phyloP scores from a whole-genome alignment of 176 grass and related monocot species.

The Rhynchospora breviuscula region DNA sequence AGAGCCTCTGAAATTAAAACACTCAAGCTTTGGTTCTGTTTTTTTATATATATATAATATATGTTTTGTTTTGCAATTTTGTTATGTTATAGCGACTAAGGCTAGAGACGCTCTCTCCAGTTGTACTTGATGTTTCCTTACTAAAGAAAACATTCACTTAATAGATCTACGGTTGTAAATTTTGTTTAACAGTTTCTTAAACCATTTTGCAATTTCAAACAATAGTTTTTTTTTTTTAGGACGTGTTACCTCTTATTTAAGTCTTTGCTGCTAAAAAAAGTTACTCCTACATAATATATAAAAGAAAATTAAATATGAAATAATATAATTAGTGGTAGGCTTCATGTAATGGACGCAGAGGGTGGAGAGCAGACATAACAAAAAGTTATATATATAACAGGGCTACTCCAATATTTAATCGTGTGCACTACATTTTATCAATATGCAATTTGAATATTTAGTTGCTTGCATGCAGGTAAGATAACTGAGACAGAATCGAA shows the following conservation, averaged over 20 bases:
- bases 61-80: constrained; percentile 9
- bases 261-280: not conserved
- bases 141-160: not conserved
- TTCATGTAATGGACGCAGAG: not conserved
- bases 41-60: constrained; percentile 28
- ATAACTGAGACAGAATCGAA: constrained; percentile 8
- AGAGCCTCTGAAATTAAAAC: constrained; percentile 21
- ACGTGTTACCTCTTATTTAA: not conserved
- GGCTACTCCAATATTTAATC: not conserved
- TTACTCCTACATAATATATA: not conserved
- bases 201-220: constrained; percentile 5
- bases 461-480: constrained; percentile 16
- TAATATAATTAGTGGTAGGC: not conserved
- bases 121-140: constrained; percentile 17
- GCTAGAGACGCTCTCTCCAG: not conserved
- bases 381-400: not conserved
- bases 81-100: constrained; percentile 26
- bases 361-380: not conserved
- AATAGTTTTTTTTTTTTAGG: not conserved
- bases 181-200: constrained; percentile 5
- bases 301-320: not conserved
- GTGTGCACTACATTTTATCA: not conserved
- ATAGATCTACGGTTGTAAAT: not conserved
- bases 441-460: constrained; percentile 15
- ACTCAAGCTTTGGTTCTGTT: constrained; percentile 32